Base-by-base conservation (phyloP, 495 filamentous ascomycete species). In the Talaromyces thailandensis region DNA sequence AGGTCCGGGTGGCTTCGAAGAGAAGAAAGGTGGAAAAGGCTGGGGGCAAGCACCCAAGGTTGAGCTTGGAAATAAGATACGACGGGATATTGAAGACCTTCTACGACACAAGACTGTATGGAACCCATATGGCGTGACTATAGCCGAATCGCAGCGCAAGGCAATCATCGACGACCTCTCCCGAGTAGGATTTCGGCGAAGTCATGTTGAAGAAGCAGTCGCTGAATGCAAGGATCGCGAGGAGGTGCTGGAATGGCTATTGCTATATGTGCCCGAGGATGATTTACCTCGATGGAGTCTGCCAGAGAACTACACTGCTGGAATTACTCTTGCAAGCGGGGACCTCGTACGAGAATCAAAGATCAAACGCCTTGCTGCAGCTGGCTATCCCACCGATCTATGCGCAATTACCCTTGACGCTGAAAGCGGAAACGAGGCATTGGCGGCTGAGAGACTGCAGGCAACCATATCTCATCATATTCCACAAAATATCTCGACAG, bases 201-300 rank as follows among this genome's bases (percentile, higher is more conserved):
- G 87, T 64, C 94, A 98, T 71, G 82, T 91, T 43, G 88, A 96
- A 69, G 94, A 98, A 74, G 95, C 94, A 8, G 83, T 88, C 1
- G 84, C 82, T 28, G 86, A 90, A 66, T 96, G 91, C 72, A 95
- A 91, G 75, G 91, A 96, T 71, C 81, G 86, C n/a, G 93, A 98
- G 70, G 95, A 98, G 72, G 84, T 90, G 12, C 77, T 98, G 7
- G 88, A 89, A 65, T 98, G 94, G 94, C 84, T 98, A 21, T 79
- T 98, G 23, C 89, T 98, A 31, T 93, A 98, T 73, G 90, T 98
- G 21, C 95, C 94, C 2, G 94, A 98, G 72, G 95, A 98, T 71
- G 94, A 98, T 71, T 75, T 97, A 2, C 94, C 94, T 0, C 71
- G 80, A 18, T 96, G 93, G 91, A 88, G 89, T 70, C 77, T 98